These are phyloP conservation scores for Pittosporum tobira DNA, from an alignment of 129 eudicot species.

Conservation along the genomic window DNA sequence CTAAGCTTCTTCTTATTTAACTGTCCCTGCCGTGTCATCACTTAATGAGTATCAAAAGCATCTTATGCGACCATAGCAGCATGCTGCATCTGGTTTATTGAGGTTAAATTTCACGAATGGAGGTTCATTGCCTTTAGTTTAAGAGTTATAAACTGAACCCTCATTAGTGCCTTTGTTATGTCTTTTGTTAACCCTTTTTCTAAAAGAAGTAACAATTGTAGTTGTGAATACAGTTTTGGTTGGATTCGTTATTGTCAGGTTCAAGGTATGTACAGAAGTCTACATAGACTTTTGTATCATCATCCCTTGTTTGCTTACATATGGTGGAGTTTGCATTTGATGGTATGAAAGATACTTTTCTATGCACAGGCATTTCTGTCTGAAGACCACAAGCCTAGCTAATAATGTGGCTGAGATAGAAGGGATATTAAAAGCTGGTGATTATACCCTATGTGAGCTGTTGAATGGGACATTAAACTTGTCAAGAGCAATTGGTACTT, in stretches of 20 bases:
- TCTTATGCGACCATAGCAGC: neutral
- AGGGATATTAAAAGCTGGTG: conserved; percentile 83
- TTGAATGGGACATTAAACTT: conserved; percentile 81
- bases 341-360: conserved; percentile 1
- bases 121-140: too few species aligned
- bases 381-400: conserved; percentile 88
- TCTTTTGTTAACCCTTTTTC: too few species aligned
- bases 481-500: conserved; percentile 81
- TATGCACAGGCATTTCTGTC: conserved; percentile 68
- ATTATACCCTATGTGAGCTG: conserved; percentile 66
- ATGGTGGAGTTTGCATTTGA: neutral
- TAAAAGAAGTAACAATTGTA: too few species aligned
- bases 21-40: neutral
- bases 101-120: too few species aligned
- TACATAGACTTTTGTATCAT: too few species aligned
- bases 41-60: neutral
- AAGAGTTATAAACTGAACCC: too few species aligned
- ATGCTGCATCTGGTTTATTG: neutral
- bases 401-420: conserved; percentile 59
- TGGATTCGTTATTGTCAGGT: too few species aligned
- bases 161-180: too few species aligned
- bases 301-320: neutral
- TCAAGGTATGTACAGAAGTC: too few species aligned
- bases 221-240: too few species aligned
- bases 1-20: too few species aligned